Percentiles rank a stretch among this genome's conserved stretches.
Conservation (phyloP, 2,329 filamentous ascomycete genomes). For the Chalaropsis ovoidea region DNA sequence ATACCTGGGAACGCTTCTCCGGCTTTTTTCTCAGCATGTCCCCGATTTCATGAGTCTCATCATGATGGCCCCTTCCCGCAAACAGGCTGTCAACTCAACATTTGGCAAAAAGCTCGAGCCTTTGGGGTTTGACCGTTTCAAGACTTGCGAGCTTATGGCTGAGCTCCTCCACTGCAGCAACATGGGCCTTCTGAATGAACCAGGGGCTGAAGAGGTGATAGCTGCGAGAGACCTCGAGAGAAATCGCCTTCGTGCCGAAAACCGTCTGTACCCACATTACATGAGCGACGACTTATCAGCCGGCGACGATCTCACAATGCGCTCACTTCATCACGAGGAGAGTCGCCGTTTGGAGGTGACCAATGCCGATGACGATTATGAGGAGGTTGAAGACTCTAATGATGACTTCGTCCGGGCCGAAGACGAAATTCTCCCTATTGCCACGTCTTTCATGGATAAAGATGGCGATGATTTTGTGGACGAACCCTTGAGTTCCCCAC, state of each 20-base stretch:
- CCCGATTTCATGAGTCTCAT: conserved; percentile 91
- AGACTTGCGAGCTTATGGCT: conserved; percentile 97
- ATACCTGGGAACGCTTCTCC: conserved; percentile 80
- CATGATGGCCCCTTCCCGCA: conserved; percentile 62
- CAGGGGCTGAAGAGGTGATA: conserved; percentile 80
- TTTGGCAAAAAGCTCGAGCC: conserved; percentile 89
- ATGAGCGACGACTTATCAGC: conserved; percentile 34
- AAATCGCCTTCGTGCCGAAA: conserved; percentile 66
- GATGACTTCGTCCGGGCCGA: conserved; percentile 65
- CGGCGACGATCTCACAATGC: conserved; percentile 53
- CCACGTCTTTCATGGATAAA: conserved; percentile 50
- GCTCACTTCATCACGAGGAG: conserved; percentile 40
- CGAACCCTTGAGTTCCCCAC: conserved; percentile 61
- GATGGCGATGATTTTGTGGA: conserved; percentile 69
- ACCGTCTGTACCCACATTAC: conserved; percentile 48
- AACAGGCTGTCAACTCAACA: conserved; percentile 68
- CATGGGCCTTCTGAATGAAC: conserved; percentile 90
- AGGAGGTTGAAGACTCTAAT: conserved; percentile 63
- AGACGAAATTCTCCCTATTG: conserved; percentile 64
- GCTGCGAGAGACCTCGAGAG: conserved; percentile 69
- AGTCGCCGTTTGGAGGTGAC: conserved; percentile 68
- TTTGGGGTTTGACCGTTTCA: conserved; percentile 93
- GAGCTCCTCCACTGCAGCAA: conserved; percentile 96
- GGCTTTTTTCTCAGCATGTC: conserved; percentile 81
- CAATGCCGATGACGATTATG: conserved; percentile 82